Evolutionary conservation across 805 yeast genomes (phyloP).

Genomic region (Yarrowia porcina): DNA sequence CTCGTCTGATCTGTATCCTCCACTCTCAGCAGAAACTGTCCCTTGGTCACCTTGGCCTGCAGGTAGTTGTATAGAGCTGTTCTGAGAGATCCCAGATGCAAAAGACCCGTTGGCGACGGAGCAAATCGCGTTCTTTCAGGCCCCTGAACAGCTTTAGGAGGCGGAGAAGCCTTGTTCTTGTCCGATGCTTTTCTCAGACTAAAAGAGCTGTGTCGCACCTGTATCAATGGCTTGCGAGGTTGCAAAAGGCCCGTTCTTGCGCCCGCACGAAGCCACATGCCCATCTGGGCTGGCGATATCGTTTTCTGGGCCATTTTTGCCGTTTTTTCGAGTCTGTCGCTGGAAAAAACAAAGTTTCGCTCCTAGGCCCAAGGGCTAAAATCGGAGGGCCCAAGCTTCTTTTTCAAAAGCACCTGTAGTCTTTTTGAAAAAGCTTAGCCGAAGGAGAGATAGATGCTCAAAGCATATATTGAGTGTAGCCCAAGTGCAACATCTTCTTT

Average conservation of each 20-base stretch:
- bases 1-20: conserved; percentile 93
- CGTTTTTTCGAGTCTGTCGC: too few species aligned
- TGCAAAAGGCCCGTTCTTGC: neutral
- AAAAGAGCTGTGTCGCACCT: neutral
- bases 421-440: neutral
- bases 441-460: neutral
- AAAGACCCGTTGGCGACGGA: conserved; percentile 94
- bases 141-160: neutral
- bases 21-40: conserved; percentile 73
- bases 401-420: neutral
- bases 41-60: conserved; percentile 73
- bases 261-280: neutral
- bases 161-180: neutral
- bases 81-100: conserved; percentile 91
- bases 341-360: neutral
- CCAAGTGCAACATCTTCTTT: neutral
- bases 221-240: too few species aligned
- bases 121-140: conserved; percentile 85
- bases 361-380: too few species aligned
- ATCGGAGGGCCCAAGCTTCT: neutral
- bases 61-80: conserved; percentile 90
- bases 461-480: neutral
- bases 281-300: neutral
- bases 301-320: neutral
- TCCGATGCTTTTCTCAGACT: neutral